Percentiles rank a stretch among this genome's conserved stretches.
These are phyloP conservation scores for Aspergillus udagawae DNA, from an alignment of 2,329 filamentous ascomycete genomes.

Conservation along the genomic window DNA sequence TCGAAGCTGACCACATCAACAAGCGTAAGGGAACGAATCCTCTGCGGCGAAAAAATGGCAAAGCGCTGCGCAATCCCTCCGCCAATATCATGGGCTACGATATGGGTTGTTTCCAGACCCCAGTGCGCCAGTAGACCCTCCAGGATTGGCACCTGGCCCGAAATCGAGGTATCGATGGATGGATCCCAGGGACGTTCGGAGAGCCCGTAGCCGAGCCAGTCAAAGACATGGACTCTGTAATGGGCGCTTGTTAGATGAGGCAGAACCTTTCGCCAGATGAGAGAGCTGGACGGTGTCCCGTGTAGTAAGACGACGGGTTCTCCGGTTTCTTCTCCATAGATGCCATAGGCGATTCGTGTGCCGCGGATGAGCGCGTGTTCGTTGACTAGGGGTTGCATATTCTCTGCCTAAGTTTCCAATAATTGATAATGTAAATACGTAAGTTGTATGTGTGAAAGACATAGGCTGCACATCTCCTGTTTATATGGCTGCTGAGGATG, in stretches of 20 bases:
- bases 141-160: conserved; percentile 27
- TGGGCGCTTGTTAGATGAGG: conserved; percentile 18
- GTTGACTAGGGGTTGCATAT: conserved; percentile 22
- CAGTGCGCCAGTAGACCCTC: conserved; percentile 25
- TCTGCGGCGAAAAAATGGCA: conserved; percentile 16
- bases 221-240: conserved; percentile 26
- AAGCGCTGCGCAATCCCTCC: conserved; percentile 30
- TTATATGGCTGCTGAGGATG: too few species aligned
- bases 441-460: too few species aligned
- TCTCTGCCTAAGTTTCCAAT: too few species aligned
- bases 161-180: conserved; percentile 29
- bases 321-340: conserved; percentile 15
- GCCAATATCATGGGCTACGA: conserved; percentile 31
- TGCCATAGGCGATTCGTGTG: conserved; percentile 17
- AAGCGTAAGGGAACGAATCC: conserved; percentile 24
- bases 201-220: conserved; percentile 31
- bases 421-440: too few species aligned
- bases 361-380: conserved; percentile 22
- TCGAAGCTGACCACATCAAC: conserved; percentile 32
- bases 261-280: conserved; percentile 32
- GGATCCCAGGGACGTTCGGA: conserved; percentile 30
- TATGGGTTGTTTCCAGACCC: conserved; percentile 20
- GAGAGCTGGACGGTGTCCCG: conserved; percentile 33
- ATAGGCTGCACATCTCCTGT: too few species aligned
- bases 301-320: conserved; percentile 29